Base-by-base conservation (phyloP, 345 rosid species). In the Nasturtium officinale region DNA sequence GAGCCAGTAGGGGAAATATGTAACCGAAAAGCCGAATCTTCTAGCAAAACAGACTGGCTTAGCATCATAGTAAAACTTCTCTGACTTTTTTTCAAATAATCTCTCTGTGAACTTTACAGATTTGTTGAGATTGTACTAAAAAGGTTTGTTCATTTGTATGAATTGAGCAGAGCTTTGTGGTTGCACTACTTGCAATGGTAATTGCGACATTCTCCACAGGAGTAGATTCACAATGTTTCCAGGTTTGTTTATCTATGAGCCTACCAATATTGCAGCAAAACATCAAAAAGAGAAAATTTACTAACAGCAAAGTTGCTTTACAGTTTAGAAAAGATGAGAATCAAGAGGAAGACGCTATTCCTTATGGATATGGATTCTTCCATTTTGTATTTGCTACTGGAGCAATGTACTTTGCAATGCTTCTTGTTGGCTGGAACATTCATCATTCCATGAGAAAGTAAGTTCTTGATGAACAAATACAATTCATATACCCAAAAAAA, bases 151-250 rank as follows among this genome's bases (percentile, higher is more conserved):
- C 9, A 33, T 67, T 5, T 51, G 29, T 42, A 42, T 59, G 7
- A 37, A 3, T 63, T 26, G 30, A 55, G 40, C 89, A 94, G 98
- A 91, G 97, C 79, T 94, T 94, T 79, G 77, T 91, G 30, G 82
- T 94, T 65, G 98, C 96, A 6, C 52, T 94, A 2, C 82, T 94
- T 50, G 85, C 97, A 5, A 94, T 94, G 72, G 98, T 94, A 47
- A 84, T 89, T 6, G 98, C 98, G 3, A 94, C 98, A 68, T 94
- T 94, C 76, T 94, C 97, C 3, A 91, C 98, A 0, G 98, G 98
- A 50, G 87, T 94, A 26, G 98, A 94, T 77, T 94, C 98, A 0
- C 81, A 94, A 77, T 89, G 98, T 73, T 89, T 94, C 61, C 97
- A 94, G 97, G 98, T 93, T 73, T 53, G 82, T 40, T 35, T 59